Conservation (phyloP, 1,284 basidiomycete species). For the Fomitopsis schrenkii region DNA sequence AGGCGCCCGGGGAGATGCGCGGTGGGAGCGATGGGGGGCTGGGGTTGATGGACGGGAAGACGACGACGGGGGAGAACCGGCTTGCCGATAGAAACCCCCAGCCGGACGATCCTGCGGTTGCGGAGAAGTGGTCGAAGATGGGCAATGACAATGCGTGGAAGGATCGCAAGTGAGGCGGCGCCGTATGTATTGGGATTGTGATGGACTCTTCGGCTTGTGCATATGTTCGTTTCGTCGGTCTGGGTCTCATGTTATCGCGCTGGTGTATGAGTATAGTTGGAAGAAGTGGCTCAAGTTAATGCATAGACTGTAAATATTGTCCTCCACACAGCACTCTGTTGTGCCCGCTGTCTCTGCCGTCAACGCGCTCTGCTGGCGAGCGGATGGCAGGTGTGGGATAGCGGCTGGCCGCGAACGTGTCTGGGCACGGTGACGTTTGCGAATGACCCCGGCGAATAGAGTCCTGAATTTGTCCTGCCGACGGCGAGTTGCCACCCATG, state of each 20-base stretch:
- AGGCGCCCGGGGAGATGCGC: slow-evolving; percentile 42
- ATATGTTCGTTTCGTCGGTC: slow-evolving; percentile 1
- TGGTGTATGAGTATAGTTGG: slow-evolving; percentile 12
- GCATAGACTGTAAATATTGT: slow-evolving; percentile 18
- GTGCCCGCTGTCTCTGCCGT: slow-evolving; percentile 16
- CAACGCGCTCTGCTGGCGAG: slow-evolving; percentile 16
- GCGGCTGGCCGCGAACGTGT: background rate
- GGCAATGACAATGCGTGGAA: slow-evolving; percentile 45
- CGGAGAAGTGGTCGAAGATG: slow-evolving; percentile 41
- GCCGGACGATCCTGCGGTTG: slow-evolving; percentile 33
- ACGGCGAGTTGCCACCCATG: background rate
- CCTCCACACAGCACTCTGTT: background rate
- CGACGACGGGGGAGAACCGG: slow-evolving; percentile 26
- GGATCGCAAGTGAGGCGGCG: slow-evolving; percentile 29
- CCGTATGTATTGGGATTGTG: slow-evolving; percentile 1
- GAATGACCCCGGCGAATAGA: background rate
- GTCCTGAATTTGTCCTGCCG: background rate
- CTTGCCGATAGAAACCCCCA: slow-evolving; percentile 44
- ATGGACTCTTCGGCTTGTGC: background rate
- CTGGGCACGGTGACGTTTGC: background rate
- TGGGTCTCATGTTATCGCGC: background rate
- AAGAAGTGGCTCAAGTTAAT: slow-evolving; percentile 9
- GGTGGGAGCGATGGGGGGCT: slow-evolving; percentile 41
- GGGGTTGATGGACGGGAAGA: slow-evolving; percentile 36
- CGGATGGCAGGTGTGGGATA: slow-evolving; percentile 5